A percentile compares a stretch with the other conserved stretches of the same genome.
Evolutionary conservation across 805 yeast genomes (phyloP).

Genomic region (Lipomyces chichibuensis): DNA sequence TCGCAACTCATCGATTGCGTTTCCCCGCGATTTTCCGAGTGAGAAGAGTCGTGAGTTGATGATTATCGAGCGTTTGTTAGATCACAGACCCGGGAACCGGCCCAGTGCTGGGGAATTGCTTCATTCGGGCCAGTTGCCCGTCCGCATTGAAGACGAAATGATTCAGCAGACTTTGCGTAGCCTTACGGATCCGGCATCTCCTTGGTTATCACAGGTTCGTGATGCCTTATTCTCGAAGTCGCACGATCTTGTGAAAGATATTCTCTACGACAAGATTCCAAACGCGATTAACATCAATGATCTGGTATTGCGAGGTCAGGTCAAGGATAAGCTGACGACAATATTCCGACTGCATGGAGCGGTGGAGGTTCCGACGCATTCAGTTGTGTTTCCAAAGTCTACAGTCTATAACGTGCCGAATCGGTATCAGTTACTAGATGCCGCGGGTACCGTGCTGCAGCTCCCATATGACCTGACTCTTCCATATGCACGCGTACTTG

Average conservation of each 20-base stretch:
- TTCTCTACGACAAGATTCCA: conserved; percentile 65
- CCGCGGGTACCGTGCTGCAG: conserved; percentile 84
- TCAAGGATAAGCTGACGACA: conserved; percentile 60
- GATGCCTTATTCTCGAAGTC: conserved; percentile 84
- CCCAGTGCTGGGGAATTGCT: conserved; percentile 79
- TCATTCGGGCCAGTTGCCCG: conserved; percentile 81
- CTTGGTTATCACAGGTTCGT: conserved; percentile 92
- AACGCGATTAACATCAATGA: conserved; percentile 46
- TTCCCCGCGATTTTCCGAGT: conserved; percentile 67
- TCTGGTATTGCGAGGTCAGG: conserved; percentile 60
- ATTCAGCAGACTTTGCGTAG: conserved; percentile 86
- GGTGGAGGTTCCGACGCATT: conserved; percentile 66
- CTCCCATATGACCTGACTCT: conserved; percentile 86
- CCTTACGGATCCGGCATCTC: conserved; percentile 84
- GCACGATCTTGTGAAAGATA: conserved; percentile 79
- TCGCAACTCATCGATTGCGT: conserved; percentile 60
- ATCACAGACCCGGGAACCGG: conserved; percentile 75
- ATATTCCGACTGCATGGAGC: conserved; percentile 87
- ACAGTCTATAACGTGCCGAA: conserved; percentile 64
- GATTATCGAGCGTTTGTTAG: conserved; percentile 66
- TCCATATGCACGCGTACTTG: conserved; percentile 84
- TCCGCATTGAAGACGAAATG: conserved; percentile 85
- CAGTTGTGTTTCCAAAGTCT: conserved; percentile 78
- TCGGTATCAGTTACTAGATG: conserved; percentile 71
- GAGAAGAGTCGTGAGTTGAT: conserved; percentile 62